A percentile compares a stretch with the other conserved stretches of the same genome.
Evolutionary conservation across 345 rosid genomes (phyloP).

Genomic region (Salix udensis): DNA sequence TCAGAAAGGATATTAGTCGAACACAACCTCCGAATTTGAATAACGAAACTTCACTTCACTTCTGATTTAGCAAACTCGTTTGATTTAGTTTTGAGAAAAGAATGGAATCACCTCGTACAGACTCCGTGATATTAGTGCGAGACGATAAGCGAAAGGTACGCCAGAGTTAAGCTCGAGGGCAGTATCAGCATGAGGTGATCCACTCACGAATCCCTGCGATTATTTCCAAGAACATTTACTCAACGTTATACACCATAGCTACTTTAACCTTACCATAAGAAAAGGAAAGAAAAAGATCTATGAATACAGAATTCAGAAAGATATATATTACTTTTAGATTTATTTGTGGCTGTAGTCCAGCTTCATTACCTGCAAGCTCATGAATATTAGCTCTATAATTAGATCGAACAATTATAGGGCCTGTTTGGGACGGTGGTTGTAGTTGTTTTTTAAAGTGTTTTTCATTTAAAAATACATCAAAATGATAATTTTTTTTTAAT

Average conservation of each 20-base stretch:
- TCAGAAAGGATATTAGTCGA: not conserved
- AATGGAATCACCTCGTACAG: conserved; percentile 1
- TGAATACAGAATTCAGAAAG: not conserved
- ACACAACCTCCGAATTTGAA: not conserved
- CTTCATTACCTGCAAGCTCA: conserved; percentile 14
- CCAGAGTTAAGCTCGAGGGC: not conserved
- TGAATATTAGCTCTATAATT: not conserved
- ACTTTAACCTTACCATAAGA: not conserved
- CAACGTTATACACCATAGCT: not conserved
- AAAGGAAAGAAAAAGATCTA: not conserved
- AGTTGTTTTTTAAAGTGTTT: too few relatives aligned
- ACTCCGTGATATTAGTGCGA: not conserved
- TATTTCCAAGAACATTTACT: not conserved
- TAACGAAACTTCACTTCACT: not conserved
- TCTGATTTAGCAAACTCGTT: not conserved
- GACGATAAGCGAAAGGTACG: not conserved
- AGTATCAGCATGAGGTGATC: conserved; percentile 8
- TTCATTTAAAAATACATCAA: too few relatives aligned
- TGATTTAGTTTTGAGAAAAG: too few relatives aligned
- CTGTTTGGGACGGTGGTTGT: too few relatives aligned
- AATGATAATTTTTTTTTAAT: too few relatives aligned
- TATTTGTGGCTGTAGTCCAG: conserved; percentile 7
- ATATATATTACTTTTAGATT: conserved; percentile 4
- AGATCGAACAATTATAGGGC: not conserved
- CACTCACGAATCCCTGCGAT: conserved; percentile 9